A percentile compares a stretch with the other conserved stretches of the same genome.
Evolutionary conservation across 768 basidiomycete species (phyloP).

Genomic region (Butyriboletus loyo): DNA sequence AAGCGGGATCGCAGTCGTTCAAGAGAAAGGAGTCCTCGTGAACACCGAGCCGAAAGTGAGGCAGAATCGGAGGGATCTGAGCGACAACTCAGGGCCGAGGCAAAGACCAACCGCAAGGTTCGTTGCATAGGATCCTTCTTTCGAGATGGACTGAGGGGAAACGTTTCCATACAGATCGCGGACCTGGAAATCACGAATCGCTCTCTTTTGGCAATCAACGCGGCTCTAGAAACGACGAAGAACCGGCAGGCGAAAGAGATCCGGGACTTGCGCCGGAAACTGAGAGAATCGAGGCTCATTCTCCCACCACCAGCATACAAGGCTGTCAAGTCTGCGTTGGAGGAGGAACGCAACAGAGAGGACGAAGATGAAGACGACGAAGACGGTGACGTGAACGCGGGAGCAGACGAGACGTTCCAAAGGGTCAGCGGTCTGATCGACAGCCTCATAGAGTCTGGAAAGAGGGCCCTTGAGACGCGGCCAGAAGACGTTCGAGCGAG

Average conservation of each 20-base stretch:
- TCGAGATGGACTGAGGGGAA: not conserved
- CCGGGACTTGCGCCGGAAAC: constrained; percentile 73
- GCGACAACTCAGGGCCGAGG: constrained; percentile 61
- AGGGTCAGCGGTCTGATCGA: constrained; percentile 67
- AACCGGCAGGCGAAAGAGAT: constrained; percentile 83
- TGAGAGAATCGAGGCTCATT: constrained; percentile 78
- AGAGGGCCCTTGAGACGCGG: constrained; percentile 57
- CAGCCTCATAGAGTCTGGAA: constrained; percentile 53
- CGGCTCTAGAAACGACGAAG: constrained; percentile 76
- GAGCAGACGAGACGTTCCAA: constrained; percentile 55
- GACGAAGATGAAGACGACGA: constrained; percentile 37
- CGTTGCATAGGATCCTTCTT: constrained; percentile 3
- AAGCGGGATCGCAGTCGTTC: constrained; percentile 23
- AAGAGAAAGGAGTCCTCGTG: constrained; percentile 13
- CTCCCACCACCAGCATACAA: constrained; percentile 65
- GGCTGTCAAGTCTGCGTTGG: constrained; percentile 49
- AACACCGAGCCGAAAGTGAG: constrained; percentile 32
- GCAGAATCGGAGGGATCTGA: constrained; percentile 37
- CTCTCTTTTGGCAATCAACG: constrained; percentile 82
- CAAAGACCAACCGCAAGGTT: constrained; percentile 88
- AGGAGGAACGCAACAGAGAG: constrained; percentile 43
- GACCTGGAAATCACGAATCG: constrained; percentile 90
- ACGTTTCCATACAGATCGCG: constrained; percentile 60
- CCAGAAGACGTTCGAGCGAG: constrained; percentile 50
- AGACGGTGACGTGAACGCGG: constrained; percentile 38